Evolutionary conservation across 2,329 filamentous ascomycete genomes (phyloP).

Genomic region (Xylaria sp.): DNA sequence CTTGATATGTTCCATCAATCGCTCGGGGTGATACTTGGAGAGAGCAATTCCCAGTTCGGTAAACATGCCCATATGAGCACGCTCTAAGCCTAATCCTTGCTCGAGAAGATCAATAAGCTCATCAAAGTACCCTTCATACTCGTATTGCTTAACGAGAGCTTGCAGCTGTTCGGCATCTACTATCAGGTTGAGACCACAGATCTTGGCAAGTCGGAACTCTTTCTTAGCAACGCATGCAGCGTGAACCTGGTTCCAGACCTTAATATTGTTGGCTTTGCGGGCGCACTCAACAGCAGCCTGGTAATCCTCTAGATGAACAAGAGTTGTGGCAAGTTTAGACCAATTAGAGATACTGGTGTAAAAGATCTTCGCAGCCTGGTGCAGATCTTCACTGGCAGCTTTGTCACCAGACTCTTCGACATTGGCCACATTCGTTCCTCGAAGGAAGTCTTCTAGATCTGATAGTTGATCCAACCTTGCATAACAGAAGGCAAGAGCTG

Average conservation of each 20-base stretch:
- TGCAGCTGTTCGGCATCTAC: slow-evolving; percentile 96
- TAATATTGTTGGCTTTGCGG: slow-evolving; percentile 98
- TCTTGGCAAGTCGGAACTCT: slow-evolving; percentile 98
- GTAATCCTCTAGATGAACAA: slow-evolving; percentile 97
- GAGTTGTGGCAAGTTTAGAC: slow-evolving; percentile 97
- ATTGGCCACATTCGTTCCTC: slow-evolving; percentile 92
- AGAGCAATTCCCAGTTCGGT: slow-evolving; percentile 91
- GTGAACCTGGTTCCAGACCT: slow-evolving; percentile 99
- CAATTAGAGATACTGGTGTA: slow-evolving; percentile 99
- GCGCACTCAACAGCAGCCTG: slow-evolving; percentile 98
- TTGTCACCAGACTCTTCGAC: slow-evolving; percentile 98
- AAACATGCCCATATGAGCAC: slow-evolving; percentile 97
- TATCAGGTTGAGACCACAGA: slow-evolving; percentile 97
- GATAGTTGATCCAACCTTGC: slow-evolving; percentile 90
- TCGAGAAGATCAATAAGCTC: slow-evolving; percentile 95
- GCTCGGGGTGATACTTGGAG: slow-evolving; percentile 93
- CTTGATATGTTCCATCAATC: slow-evolving; percentile 98
- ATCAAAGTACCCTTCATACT: slow-evolving; percentile 96
- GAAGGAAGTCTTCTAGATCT: slow-evolving; percentile 96
- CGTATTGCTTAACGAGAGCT: slow-evolving; percentile 94
- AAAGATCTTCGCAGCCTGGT: slow-evolving; percentile 98
- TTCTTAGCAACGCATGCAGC: slow-evolving; percentile 96
- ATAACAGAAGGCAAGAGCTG: slow-evolving; percentile 91
- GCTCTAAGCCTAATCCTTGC: slow-evolving; percentile 91
- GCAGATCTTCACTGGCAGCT: slow-evolving; percentile 92